Percentiles rank a stretch among this genome's conserved stretches.
Conservation (phyloP, 768 basidiomycete genomes). For the Serendipita sp. region DNA sequence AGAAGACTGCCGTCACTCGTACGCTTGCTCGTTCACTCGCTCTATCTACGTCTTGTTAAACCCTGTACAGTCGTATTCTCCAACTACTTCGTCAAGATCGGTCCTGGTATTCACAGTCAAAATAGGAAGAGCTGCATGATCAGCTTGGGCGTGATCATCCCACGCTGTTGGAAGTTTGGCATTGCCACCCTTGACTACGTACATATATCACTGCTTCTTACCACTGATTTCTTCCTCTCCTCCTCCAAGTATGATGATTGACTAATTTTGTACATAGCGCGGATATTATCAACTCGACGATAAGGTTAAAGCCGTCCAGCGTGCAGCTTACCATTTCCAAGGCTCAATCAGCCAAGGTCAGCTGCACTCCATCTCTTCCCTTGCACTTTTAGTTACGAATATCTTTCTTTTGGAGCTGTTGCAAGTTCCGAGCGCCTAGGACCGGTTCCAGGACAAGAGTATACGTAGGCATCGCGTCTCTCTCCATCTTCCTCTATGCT, state of each 20-base stretch:
- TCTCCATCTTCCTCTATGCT: too few relatives aligned
- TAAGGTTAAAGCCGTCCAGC: neutral
- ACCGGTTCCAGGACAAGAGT: neutral
- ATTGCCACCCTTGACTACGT: slow-evolving; percentile 4
- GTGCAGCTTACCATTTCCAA: slow-evolving; percentile 1
- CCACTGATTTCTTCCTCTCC: too few relatives aligned
- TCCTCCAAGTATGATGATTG: too few relatives aligned
- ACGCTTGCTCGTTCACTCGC: neutral
- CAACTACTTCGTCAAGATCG: neutral
- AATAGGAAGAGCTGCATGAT: neutral
- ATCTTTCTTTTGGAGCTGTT: neutral
- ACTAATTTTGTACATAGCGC: neutral
- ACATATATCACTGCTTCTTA: neutral
- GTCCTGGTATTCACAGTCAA: neutral
- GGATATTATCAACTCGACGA: neutral
- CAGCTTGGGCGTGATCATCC: neutral
- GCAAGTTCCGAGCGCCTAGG: neutral
- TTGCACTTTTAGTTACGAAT: too few relatives aligned
- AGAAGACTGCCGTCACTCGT: neutral
- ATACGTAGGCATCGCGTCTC: neutral
- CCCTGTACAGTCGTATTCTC: neutral
- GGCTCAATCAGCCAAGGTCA: neutral
- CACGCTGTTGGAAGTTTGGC: neutral
- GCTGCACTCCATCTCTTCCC: too few relatives aligned
- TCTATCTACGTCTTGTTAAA: neutral